Base-by-base conservation (phyloP, 2,329 filamentous ascomycete genomes). In the Neofusicoccum sp. region DNA sequence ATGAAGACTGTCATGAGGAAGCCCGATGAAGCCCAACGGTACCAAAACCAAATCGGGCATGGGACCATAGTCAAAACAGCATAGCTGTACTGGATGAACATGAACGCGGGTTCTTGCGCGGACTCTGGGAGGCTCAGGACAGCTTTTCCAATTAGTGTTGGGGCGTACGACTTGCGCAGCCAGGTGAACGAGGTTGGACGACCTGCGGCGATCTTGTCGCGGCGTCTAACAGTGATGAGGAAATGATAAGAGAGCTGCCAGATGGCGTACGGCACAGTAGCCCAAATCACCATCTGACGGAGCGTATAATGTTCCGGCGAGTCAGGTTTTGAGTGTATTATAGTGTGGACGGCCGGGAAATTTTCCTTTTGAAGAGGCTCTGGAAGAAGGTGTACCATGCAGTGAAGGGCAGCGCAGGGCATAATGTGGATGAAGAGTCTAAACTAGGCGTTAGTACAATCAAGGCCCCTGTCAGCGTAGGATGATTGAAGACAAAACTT, bases 371-470 rank as follows among this genome's bases (percentile, higher is more conserved):
- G 90, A 45, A 85, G 75, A 28, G 87, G 86, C 1, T 85, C 77
- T 0, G 89, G 78, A 11, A 93, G 83, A 22, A 98, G 83, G 74
- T 99, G 95, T 14, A 97, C 91, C 12, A 99, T 84, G 73, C 92
- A 96, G 77, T 99, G 95, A 11, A 99, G 84, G 1, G 93, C 92
- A 5, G 91, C 94, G 68, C 93, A 97, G 1, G 95, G 95, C 94
- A 99, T 99, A 71, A 99, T 96, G 77, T 99, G 95, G 69, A 99
- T 97, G 80, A 99, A 99, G n/a, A 99, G 84, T 75, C 87, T 89
- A 65, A 6, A 45, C 36, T 28, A 28, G 59, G 28, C 41, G 49
- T 59, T 41, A 62, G 6, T 11, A 33, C 16, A 6, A 9, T 14
- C 9, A 12, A 41, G 60, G 8, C 8, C 12, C 33, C 6, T 54